Base-by-base conservation (phyloP, 176 grass and related monocot species). In the Oryza coarctata region DNA sequence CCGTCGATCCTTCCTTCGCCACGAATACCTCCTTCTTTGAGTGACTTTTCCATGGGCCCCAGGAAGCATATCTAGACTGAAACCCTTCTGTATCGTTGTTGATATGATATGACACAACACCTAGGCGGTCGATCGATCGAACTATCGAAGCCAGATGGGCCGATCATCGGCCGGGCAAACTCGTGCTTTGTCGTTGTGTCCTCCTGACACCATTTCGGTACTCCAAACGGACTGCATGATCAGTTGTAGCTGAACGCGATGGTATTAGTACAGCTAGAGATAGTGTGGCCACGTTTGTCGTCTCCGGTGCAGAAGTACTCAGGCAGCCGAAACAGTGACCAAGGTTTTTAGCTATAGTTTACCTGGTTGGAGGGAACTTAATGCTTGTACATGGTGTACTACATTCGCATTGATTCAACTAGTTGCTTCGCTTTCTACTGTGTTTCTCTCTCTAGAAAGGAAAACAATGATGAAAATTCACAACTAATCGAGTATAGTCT, bases 261-360 rank as follows among this genome's bases (percentile, higher is more conserved):
- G 30, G 77, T 34, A 6, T 17, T 3, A 22, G 49, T 22, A 8
- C 49, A 41, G 57, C 35, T 18, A 10, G 25, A 22, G 14, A 22
- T 30, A 3, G 9, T 31, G 23, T n/a, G 52, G 64, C 74, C 50
- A 38, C 22, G 32, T 61, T 79, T 63, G 62, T 35, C 61, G 39
- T 29, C 4, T 8, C 9, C 15, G 6, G 39, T 30, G 44, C 1
- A 27, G 7, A 29, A 49, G 39, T 12, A 28, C 15, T 34, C 49
- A 35, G 77, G 73, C 64, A 23, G 34, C 77, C 62, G 55, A 73
- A 76, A 72, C 57, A 57, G 43, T 23, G 26, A 65, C 43, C 57
- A 77, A 82, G 29, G 60, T 55, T 25, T 4, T 23, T 14, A 27
- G 40, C 1, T 43, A 2, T 33, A 33, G 3, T 25, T 26, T 38